These are phyloP conservation scores for Petunia axillaris DNA, from an alignment of 257 asterid species.

Conservation along the genomic window DNA sequence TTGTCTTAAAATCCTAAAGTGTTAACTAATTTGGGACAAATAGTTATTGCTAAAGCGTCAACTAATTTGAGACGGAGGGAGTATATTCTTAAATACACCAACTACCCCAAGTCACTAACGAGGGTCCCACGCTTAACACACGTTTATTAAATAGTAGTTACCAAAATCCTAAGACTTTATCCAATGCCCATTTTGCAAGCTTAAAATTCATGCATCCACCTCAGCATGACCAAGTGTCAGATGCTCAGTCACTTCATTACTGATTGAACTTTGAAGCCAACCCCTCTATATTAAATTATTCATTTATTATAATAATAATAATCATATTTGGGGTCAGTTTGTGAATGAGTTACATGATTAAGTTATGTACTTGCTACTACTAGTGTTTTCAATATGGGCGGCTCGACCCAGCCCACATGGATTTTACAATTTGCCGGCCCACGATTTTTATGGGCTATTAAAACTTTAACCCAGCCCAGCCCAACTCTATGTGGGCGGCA, in stretches of 20 bases:
- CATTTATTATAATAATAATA: not conserved
- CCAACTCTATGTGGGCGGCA: too few relatives aligned
- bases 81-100: slow-evolving; percentile 18
- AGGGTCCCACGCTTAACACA: slow-evolving; percentile 6
- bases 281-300: slow-evolving; percentile 15
- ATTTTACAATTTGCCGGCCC: too few relatives aligned
- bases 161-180: not conserved
- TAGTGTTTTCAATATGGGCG: too few relatives aligned
- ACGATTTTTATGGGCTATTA: too few relatives aligned
- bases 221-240: slow-evolving; percentile 16
- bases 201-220: slow-evolving; percentile 5
- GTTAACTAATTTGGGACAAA: too few relatives aligned
- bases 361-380: too few relatives aligned
- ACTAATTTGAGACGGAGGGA: too few relatives aligned
- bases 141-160: slow-evolving; percentile 11
- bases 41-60: too few relatives aligned
- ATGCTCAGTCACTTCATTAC: not conserved
- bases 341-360: too few relatives aligned
- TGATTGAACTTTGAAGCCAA: slow-evolving; percentile 18
- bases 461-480: too few relatives aligned
- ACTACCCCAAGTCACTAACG: slow-evolving; percentile 13
- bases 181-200: not conserved
- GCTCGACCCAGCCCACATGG: too few relatives aligned
- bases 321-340: not conserved
- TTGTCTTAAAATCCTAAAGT: too few relatives aligned